Conservation (phyloP, 352 stramenopile genomes). For the Thalassiosira mediterranea region DNA sequence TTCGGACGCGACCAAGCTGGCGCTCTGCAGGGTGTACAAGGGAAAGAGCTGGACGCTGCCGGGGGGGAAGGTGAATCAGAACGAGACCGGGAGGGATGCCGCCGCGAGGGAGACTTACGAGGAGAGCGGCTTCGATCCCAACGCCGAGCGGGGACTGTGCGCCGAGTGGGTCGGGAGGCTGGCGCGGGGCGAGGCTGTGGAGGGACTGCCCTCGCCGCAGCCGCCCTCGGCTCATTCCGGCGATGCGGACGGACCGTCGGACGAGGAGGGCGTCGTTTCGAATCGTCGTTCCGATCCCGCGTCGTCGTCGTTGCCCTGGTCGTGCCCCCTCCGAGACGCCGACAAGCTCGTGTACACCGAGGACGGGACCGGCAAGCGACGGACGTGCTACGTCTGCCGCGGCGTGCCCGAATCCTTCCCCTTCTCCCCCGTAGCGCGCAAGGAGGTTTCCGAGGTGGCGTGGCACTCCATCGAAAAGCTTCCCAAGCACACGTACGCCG, state of each 20-base stretch:
- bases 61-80: slow-evolving; percentile 94
- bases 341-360: slow-evolving; percentile 86
- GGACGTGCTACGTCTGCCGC: slow-evolving; percentile 87
- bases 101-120: slow-evolving; percentile 90
- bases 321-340: slow-evolving; percentile 85
- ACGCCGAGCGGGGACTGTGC: slow-evolving; percentile 55
- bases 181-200: slow-evolving; percentile 22
- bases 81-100: slow-evolving; percentile 90
- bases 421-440: slow-evolving; percentile 92
- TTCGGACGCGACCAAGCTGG: slow-evolving; percentile 86
- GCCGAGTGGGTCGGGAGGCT: slow-evolving; percentile 14
- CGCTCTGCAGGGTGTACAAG: slow-evolving; percentile 92
- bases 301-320: slow-evolving; percentile 72
- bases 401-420: slow-evolving; percentile 90
- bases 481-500: slow-evolving; percentile 91
- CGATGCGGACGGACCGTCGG: too few species aligned
- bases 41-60: slow-evolving; percentile 92
- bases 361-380: slow-evolving; percentile 63
- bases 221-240: too few species aligned
- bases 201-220: slow-evolving; percentile 14
- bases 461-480: slow-evolving; percentile 90
- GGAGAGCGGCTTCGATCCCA: slow-evolving; percentile 83
- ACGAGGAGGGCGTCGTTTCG: neutral
- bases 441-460: slow-evolving; percentile 93
- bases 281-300: neutral